Percentiles rank a stretch among this genome's conserved stretches.
phyloP scores from a whole-genome alignment of 208 protist genomes.

The Naegleria lovaniensis region DNA sequence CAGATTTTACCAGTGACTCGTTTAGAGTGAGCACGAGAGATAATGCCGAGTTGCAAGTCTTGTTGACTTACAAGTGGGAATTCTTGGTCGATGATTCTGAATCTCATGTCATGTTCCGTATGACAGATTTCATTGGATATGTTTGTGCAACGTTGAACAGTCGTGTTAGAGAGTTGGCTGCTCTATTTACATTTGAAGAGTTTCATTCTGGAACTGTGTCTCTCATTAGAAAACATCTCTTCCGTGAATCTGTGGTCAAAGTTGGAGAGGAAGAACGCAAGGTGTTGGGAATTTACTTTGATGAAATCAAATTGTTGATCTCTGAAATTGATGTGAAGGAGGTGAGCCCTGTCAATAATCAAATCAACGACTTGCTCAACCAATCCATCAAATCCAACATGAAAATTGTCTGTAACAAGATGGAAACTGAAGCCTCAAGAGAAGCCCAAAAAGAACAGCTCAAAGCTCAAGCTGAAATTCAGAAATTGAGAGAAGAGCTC shows the following conservation, averaged over 20 bases:
- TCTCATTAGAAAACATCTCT: constrained; percentile 87
- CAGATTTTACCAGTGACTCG: constrained; percentile 84
- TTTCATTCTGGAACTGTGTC: constrained; percentile 90
- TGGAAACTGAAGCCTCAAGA: constrained; percentile 82
- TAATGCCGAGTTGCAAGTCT: constrained; percentile 82
- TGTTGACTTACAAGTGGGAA: constrained; percentile 93
- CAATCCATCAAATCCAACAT: constrained; percentile 95
- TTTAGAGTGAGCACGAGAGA: constrained; percentile 90
- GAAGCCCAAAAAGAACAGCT: constrained; percentile 81
- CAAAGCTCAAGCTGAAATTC: constrained; percentile 72
- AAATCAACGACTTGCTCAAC: constrained; percentile 84
- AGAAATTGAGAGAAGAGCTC: background rate
- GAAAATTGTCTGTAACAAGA: constrained; percentile 93
- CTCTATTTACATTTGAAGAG: constrained; percentile 81
- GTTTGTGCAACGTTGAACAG: constrained; percentile 92
- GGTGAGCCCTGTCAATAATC: constrained; percentile 80
- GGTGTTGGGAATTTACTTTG: constrained; percentile 63
- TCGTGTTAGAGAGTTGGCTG: constrained; percentile 84
- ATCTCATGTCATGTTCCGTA: constrained; percentile 69
- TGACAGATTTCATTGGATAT: constrained; percentile 94
- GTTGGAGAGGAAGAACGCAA: background rate
- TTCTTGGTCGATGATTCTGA: constrained; percentile 66
- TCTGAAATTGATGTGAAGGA: constrained; percentile 88
- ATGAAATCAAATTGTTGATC: constrained; percentile 80
- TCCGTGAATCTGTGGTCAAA: constrained; percentile 40